Percentiles rank a stretch among this genome's conserved stretches.
Conservation (phyloP, 306 rosid genomes). For the Cercis canadensis region DNA sequence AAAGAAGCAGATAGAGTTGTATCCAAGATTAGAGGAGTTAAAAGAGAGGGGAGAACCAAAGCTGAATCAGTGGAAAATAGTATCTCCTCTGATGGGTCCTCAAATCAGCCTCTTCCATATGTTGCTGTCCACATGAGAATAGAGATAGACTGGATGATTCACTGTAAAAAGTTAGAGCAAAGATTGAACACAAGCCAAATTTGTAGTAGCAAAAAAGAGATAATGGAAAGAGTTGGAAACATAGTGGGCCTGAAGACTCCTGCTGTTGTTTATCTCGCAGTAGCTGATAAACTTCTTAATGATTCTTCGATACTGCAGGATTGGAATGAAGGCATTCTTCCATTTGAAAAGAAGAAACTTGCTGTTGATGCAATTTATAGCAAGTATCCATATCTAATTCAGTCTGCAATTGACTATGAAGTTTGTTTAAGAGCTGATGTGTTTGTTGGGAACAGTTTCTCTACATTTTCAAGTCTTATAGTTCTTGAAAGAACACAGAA, state of each 20-base stretch:
- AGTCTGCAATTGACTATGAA: conserved; percentile 91
- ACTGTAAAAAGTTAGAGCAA: conserved; percentile 79
- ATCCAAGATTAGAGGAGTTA: conserved; percentile 69
- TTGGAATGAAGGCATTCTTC: conserved; percentile 76
- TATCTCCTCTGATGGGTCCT: conserved; percentile 16
- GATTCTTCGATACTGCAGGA: conserved; percentile 65
- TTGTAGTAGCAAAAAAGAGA: conserved; percentile 84
- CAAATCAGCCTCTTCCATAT: conserved; percentile 50
- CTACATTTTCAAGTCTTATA: conserved; percentile 88
- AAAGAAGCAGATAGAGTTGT: conserved; percentile 74
- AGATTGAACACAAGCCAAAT: conserved; percentile 67
- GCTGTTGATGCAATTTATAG: conserved; percentile 63
- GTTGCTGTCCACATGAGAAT: conserved; percentile 93
- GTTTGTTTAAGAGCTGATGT: conserved; percentile 80
- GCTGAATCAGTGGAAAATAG: conserved; percentile 19
- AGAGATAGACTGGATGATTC: conserved; percentile 97
- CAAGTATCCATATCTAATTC: conserved; percentile 83
- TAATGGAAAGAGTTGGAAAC: conserved; percentile 71
- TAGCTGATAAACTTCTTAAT: conserved; percentile 80
- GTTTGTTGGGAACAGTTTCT: conserved; percentile 92
- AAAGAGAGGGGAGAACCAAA: conserved; percentile 36
- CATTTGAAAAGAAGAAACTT: conserved; percentile 79
- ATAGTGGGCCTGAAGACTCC: conserved; percentile 54
- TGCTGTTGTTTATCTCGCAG: conserved; percentile 69
- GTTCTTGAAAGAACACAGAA: conserved; percentile 89